Evolutionary conservation across 2,329 filamentous ascomycete species (phyloP).

Genomic region (Venturiaceae sp.): DNA sequence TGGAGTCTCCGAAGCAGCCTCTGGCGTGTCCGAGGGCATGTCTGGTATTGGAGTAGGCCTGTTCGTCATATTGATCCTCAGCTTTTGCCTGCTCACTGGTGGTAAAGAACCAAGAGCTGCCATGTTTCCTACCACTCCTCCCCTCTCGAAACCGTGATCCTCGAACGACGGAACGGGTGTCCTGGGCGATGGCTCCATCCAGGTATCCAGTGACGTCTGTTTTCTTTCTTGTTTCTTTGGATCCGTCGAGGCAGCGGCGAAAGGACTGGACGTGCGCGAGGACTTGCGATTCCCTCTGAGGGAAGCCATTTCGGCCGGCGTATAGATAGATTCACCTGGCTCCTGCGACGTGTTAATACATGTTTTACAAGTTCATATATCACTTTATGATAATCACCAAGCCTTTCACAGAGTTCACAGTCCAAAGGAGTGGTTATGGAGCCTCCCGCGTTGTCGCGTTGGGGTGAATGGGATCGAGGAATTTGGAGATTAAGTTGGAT

Average conservation of each 20-base stretch:
- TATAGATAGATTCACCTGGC: neutral
- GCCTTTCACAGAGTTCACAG: constrained; percentile 7
- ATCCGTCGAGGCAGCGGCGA: constrained; percentile 18
- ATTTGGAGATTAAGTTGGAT: neutral
- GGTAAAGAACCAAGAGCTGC: constrained; percentile 68
- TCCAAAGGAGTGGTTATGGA: neutral
- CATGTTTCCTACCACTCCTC: constrained; percentile 77
- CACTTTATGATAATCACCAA: constrained; percentile 3
- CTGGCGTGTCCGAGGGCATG: constrained; percentile 25
- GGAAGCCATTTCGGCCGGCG: constrained; percentile 17
- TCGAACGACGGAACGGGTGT: constrained; percentile 59
- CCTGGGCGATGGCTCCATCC: constrained; percentile 49
- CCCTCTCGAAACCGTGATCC: constrained; percentile 63
- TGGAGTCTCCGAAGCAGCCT: constrained; percentile 35
- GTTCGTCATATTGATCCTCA: constrained; percentile 45
- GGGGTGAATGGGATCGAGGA: neutral
- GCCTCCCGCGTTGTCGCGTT: neutral
- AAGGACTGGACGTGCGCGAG: constrained; percentile 24
- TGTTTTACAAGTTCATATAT: neutral
- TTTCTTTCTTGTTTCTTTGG: constrained; percentile 20
- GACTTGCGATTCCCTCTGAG: constrained; percentile 26
- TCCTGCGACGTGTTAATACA: neutral
- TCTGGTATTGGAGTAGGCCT: constrained; percentile 31
- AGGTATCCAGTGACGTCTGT: constrained; percentile 32
- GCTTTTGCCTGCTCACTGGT: constrained; percentile 34